Base-by-base conservation (phyloP, 345 rosid species). In the Hirschfeldia incana region DNA sequence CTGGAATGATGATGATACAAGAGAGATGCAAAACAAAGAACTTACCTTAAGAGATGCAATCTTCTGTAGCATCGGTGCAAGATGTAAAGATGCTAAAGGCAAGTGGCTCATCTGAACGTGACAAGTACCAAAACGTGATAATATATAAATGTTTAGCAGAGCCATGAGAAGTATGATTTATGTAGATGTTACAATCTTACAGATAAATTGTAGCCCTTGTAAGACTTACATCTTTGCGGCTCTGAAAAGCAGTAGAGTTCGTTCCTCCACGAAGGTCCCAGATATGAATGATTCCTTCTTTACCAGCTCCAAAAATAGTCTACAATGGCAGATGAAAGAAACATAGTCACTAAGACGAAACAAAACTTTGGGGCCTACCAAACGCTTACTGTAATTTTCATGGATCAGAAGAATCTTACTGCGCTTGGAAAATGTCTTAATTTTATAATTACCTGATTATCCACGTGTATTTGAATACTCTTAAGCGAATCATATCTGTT, bases 241-340 rank as follows among this genome's bases (percentile, higher is more conserved):
- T 83, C 76, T 87, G 97, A 67, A 93, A 87, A 80, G 85, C 89
- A 71, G 85, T 71, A 82, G 94, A 83, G 67, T 76, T 76, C 65
- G 88, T 88, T 78, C 99, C 99, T 49, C 97, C 94, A 64, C 99
- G 93, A 71, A 95, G 88, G 88, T 95, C 98, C 98, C 98, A 95
- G 65, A 87, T 64, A 72, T 88, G 87, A 70, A 95, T 83, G 62
- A 69, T 82, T 77, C 98, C 99, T 73, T 79, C 69, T 84, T 85
- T 85, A 70, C 93, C 92, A 70, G 97, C 96, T 63, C 91, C 97
- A 74, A 91, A 87, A 74, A 95, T 83, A 63, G 83, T 82, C 98
- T 94, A 57, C 57, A 78, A 78, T 64, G 67, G 71, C 58, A 53
- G 39, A 67, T 46, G 65, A 77, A 73, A 68, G 44, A 59, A 76